Evolutionary conservation across 176 grass and related monocot species (phyloP), one percentile per base, ranked within the genome.

Genomic region (Dactylis glomerata): DNA sequence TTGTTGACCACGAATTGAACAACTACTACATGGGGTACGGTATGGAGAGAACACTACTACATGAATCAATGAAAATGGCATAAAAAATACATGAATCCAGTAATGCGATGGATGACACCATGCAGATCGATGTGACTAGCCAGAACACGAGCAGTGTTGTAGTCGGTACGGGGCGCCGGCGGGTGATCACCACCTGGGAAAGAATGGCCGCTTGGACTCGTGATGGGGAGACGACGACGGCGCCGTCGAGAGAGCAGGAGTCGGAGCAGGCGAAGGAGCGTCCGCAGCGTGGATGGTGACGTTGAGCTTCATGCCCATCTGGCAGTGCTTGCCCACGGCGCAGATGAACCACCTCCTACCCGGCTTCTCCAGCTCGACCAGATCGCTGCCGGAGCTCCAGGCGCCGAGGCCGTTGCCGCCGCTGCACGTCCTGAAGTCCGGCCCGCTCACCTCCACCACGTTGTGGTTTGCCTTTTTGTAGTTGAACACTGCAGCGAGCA

Each of bases 331-430:
- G 8, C 50, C 50, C 5, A 86, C 38, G 14, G 26, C 52, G 65
- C 75, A 86, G 75, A 86, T 5, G 84, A 72, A 86, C 75, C 84
- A 86, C 38, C 75, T 78, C 65, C 51, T 6, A 4, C 75, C 84
- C 5, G 64, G 20, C 64, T 15, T 71, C 75, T 14, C 38, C 28
- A 86, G 84, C 8, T 17, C 6, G 27, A 86, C 2, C 13, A 0
- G 0, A 23, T 86, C 84, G 6, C n/a, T 41, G 50, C 83, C 75
- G 27, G 75, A 27, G 75, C 10, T 86, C 64, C 37, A 71, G 13
- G 44, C 5, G 26, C 8, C 14, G 49, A 40, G 4, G 50, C 26
- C 26, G 3, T n/a, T 41, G 14, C 20, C 3, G 36, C 1, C 47
- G 64, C 24, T 86, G 50, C 83, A 79, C 14, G 49, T 28, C 75